Conservation (phyloP, 1,139 yeast genomes). For the Geotrichum phurueaensis region DNA sequence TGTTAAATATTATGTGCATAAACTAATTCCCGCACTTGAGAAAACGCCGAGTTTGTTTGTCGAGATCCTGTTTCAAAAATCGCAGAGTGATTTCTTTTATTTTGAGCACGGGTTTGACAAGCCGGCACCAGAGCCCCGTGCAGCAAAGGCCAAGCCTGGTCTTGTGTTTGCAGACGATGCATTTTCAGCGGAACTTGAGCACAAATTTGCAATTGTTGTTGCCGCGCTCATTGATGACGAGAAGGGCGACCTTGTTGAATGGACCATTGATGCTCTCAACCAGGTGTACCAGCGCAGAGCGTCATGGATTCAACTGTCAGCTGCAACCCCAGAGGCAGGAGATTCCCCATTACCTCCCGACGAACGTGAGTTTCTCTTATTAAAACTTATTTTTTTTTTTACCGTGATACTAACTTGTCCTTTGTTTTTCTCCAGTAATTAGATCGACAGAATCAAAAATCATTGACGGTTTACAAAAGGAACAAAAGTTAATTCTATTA, state of each 20-base stretch:
- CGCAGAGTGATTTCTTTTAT: slow-evolving; percentile 44
- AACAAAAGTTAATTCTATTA: slow-evolving; percentile 31
- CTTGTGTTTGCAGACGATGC: slow-evolving; percentile 20
- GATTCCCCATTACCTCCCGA: slow-evolving; percentile 7
- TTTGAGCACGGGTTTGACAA: slow-evolving; percentile 53
- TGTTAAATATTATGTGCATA: slow-evolving; percentile 59
- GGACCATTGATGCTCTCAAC: slow-evolving; percentile 42
- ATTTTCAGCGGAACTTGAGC: slow-evolving; percentile 26
- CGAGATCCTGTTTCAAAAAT: slow-evolving; percentile 58
- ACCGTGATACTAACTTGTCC: not conserved
- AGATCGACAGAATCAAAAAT: slow-evolving; percentile 14
- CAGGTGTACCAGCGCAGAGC: slow-evolving; percentile 26
- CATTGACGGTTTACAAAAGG: slow-evolving; percentile 23
- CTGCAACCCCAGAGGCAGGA: not conserved
- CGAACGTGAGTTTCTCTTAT: slow-evolving; percentile 7
- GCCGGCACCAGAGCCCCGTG: slow-evolving; percentile 14
- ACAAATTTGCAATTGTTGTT: slow-evolving; percentile 40
- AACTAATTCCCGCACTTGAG: slow-evolving; percentile 47
- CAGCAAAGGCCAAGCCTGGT: not conserved
- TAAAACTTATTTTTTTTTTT: not conserved
- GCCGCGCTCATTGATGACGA: slow-evolving; percentile 47
- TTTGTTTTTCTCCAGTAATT: slow-evolving; percentile 1
- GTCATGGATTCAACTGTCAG: slow-evolving; percentile 17
- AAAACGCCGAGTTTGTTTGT: slow-evolving; percentile 54
- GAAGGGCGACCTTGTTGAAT: slow-evolving; percentile 39